Base-by-base conservation (phyloP, 176 grass and related monocot species). In the Zoysia japonica region DNA sequence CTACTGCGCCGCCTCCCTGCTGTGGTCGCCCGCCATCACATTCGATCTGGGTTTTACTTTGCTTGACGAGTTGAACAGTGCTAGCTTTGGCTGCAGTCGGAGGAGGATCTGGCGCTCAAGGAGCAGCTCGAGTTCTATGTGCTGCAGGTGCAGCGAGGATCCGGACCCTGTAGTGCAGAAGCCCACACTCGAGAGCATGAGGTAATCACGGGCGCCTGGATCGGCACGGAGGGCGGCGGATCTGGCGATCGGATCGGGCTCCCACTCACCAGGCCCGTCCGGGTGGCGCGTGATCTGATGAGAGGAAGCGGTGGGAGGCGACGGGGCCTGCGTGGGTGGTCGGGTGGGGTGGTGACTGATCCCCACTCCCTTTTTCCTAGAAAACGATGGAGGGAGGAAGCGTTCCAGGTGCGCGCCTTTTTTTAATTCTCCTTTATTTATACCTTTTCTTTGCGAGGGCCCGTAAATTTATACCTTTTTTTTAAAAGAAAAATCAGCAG, bases 81-180 rank as follows among this genome's bases (percentile, higher is more conserved):
- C 61, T 74, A 61, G n/a, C 75, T 59, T 59, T 65, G 17, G 14
- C 28, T 19, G 82, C 82, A 99, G 96, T 96, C 96, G 11, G 96
- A 99, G 37, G 90, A 99, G 88, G 96, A 99, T 84, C 87, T 91
- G 84, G 92, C 86, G 56, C 74, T 99, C 44, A 99, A 99, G 84
- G 90, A 95, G 80, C 90, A 99, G 74, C 80, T 99, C 11, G 96
- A 99, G 84, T 84, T 99, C 48, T 99, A 95, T 69, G 96, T 99
- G 3, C 59, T 91, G 43, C 83, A 90, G 42, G 90, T 88, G 36
- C 92, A 99, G 78, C n/a, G n/a, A n/a, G n/a, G 92, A 99, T 65
- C 13, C 45, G 48, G 88, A 95, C 87, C 92, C 90, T 50, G 92
- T 88, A 11, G 84, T 99, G 10, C 96, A 99, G 86, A 99, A 86